Percentiles rank a stretch among this genome's conserved stretches.
Evolutionary conservation across 2,329 filamentous ascomycete species (phyloP).

Genomic region (Geosmithia putterillii): DNA sequence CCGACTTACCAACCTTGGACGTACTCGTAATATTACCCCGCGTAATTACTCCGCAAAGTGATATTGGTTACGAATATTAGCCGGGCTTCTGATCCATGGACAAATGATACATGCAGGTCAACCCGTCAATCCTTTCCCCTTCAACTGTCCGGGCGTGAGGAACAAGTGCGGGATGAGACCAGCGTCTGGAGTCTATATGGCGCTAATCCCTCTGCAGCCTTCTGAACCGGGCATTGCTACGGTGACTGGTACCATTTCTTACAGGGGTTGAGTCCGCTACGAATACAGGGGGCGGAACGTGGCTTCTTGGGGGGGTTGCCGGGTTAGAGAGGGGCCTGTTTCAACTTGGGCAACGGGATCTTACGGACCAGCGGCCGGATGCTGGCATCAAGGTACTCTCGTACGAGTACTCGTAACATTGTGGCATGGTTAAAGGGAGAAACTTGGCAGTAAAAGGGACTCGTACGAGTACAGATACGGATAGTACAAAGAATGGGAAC

Average conservation of each 20-base stretch:
- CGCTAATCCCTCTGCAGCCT: neutral
- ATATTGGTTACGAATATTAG: neutral
- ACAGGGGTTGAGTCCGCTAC: neutral
- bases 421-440: neutral
- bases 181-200: neutral
- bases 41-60: neutral
- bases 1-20: neutral
- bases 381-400: too few relatives aligned
- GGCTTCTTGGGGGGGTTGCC: neutral
- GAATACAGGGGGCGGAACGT: neutral
- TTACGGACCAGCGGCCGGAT: neutral
- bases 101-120: neutral
- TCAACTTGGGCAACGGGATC: neutral
- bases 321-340: too few relatives aligned
- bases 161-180: neutral
- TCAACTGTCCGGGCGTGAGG: too few relatives aligned
- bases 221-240: neutral
- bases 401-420: neutral
- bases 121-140: neutral
- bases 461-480: neutral
- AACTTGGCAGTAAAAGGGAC: neutral
- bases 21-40: neutral
- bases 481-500: neutral
- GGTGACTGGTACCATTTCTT: neutral
- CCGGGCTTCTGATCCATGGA: neutral